These are phyloP conservation scores for Aureobasidium vineae DNA, from an alignment of 2,329 filamentous ascomycete genomes.

Conservation along the genomic window DNA sequence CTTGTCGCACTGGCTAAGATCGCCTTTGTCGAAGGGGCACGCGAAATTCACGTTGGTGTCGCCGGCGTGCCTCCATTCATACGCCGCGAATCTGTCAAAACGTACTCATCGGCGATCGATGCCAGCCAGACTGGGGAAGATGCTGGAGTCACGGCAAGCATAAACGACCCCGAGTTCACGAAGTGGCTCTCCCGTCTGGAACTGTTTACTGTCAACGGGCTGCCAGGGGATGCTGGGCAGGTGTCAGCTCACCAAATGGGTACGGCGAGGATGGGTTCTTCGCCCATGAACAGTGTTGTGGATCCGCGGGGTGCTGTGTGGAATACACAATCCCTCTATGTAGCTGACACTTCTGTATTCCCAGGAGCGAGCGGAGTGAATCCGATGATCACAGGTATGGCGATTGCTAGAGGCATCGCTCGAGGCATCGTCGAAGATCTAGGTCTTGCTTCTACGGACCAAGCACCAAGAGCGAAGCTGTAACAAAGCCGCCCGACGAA, in stretches of 20 bases:
- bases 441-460: neutral
- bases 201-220: slow-evolving; percentile 50
- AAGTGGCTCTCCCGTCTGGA: slow-evolving; percentile 58
- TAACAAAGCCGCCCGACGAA: slow-evolving; percentile 8
- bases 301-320: slow-evolving; percentile 54
- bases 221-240: slow-evolving; percentile 54
- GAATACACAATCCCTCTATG: slow-evolving; percentile 63
- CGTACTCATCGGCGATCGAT: slow-evolving; percentile 28
- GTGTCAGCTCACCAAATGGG: slow-evolving; percentile 81
- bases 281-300: slow-evolving; percentile 45
- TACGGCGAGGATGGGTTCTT: slow-evolving; percentile 66
- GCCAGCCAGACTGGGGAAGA: slow-evolving; percentile 31
- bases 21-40: slow-evolving; percentile 72
- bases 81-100: slow-evolving; percentile 37
- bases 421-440: slow-evolving; percentile 47
- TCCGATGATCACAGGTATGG: slow-evolving; percentile 78
- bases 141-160: slow-evolving; percentile 40
- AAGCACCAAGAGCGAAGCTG: slow-evolving; percentile 16
- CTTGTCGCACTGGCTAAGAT: slow-evolving; percentile 71
- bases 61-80: slow-evolving; percentile 64
- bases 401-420: slow-evolving; percentile 64
- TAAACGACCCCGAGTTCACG: slow-evolving; percentile 60
- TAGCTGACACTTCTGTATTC: slow-evolving; percentile 73
- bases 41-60: slow-evolving; percentile 70
- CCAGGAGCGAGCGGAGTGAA: slow-evolving; percentile 76